Evolutionary conservation across 2,329 filamentous ascomycete species (phyloP), one percentile per base, ranked within the genome.

Genomic region (Exophiala sideris): DNA sequence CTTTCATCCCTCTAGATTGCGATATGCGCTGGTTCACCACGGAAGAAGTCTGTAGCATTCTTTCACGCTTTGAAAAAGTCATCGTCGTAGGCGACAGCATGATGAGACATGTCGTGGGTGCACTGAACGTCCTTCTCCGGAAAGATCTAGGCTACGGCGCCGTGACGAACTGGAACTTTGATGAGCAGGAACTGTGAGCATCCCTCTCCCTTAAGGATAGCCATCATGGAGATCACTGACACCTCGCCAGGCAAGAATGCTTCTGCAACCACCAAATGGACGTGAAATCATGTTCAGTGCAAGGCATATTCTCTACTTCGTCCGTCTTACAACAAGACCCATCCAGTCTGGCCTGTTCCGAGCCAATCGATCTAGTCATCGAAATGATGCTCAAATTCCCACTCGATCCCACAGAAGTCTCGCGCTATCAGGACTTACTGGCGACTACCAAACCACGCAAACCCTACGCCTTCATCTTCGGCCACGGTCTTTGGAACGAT

Each of bases 231-330:
- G 3, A 20, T 10, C 10, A 42, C 40, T 24, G 6, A 42, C 14
- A 11, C 39, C 16, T 16, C 2, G n/a, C 29, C 45, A 73, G 74
- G 51, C 68, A 66, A 38, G 66, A 72, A 11, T 78, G 75, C 60
- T 78, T 78, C 64, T 78, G 75, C 62, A 75, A 77, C 54, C 71
- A 74, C 42, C 75, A 78, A 48, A 77, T 78, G 62, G 72, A 78
- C 65, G 71, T 77, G 47, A 76, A 72, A 56, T 67, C 70, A n/a
- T 78, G 75, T 61, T 77, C 74, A 1, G 68, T 77, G 1, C 76
- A 78, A 57, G 75, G 75, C 4, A 78, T 78, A 41, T 78, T 71
- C 64, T 74, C 71, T 44, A 78, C 74, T 1, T 62, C 68, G 1
- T 75, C 77, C 59, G 76, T 78, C 5, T 50, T 73, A 14, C 60